These are phyloP conservation scores for Coemansia javaensis DNA, from an alignment of 192 early-diverging fungal genomes.

Conservation along the genomic window DNA sequence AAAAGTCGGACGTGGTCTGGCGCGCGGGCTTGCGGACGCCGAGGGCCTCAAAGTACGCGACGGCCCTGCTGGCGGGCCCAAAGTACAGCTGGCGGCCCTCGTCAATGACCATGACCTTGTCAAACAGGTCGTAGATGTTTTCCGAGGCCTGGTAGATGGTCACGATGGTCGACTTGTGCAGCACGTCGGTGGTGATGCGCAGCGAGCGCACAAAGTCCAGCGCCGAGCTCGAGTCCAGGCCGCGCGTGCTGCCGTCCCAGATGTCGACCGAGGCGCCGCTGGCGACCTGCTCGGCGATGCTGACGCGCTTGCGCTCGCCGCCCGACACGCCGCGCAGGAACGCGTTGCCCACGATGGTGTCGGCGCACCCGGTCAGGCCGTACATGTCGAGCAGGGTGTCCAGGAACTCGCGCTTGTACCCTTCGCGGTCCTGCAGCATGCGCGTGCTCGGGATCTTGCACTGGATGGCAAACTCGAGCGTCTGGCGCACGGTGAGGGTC, in stretches of 20 bases:
- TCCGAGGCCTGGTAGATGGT: slow-evolving; percentile 70
- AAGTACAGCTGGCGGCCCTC: slow-evolving; percentile 66
- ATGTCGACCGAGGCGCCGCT: slow-evolving; percentile 53
- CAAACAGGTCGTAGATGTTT: slow-evolving; percentile 70
- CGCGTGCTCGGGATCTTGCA: slow-evolving; percentile 63
- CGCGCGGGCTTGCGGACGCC: slow-evolving; percentile 61
- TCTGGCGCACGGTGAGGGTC: slow-evolving; percentile 72
- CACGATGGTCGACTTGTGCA: slow-evolving; percentile 58
- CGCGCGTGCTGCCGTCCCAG: slow-evolving; percentile 62
- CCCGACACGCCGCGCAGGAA: slow-evolving; percentile 62
- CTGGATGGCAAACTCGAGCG: slow-evolving; percentile 69
- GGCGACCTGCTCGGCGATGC: slow-evolving; percentile 56
- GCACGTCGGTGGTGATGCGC: slow-evolving; percentile 64
- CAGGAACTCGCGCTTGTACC: slow-evolving; percentile 36
- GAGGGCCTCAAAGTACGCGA: slow-evolving; percentile 58
- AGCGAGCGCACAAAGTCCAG: slow-evolving; percentile 69
- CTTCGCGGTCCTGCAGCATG: slow-evolving; percentile 60
- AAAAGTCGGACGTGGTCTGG: slow-evolving; percentile 67
- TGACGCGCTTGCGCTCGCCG: slow-evolving; percentile 63
- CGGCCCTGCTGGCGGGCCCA: slow-evolving; percentile 58
- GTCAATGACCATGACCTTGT: slow-evolving; percentile 64
- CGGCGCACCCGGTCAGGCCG: slow-evolving; percentile 52
- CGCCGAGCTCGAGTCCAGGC: slow-evolving; percentile 54
- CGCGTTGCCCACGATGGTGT: slow-evolving; percentile 56
- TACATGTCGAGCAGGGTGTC: slow-evolving; percentile 55